Evolutionary conservation across 1,284 basidiomycete species (phyloP), one percentile per base, ranked within the genome.

Genomic region (Trametes polyzona): DNA sequence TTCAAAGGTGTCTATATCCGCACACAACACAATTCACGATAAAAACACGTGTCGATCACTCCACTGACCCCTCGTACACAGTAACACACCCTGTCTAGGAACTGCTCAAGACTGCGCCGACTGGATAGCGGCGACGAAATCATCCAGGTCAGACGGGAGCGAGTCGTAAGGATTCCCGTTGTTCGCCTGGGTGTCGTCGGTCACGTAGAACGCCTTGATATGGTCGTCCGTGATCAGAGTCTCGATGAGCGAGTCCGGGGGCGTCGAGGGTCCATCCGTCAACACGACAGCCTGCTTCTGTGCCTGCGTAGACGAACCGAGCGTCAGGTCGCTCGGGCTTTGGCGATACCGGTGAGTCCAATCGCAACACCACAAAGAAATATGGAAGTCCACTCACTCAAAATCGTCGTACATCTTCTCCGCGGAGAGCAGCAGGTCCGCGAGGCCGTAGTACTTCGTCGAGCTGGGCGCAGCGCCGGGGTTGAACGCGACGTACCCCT

Each of bases 121-220:
- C 24, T 44, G 41, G 1, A 67, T 41, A 21, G 54, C 58, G 8
- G 59, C 48, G 7, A 65, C 62, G 24, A 65, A 67, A 9, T 40
- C 51, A 47, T 59, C 58, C 2, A 62, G 55, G 36, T 64, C 58
- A 9, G 62, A 54, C 12, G 67, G 67, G 24, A 68, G 33, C 16
- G 48, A 57, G 40, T 65, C 64, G 44, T 68, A 68, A 5, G 67
- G 67, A 40, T 68, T 65, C 7, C 35, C 57, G 16, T 48, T 52
- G 37, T 58, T 62, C 11, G 60, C 63, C 33, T 67, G 59, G 3
- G 48, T 54, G 49, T 67, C 70, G n/a, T 69, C 70, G 7, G 75
- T 78, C n/a, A 78, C 74, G 68, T 66, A 70, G 12, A 75, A 65
- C 9, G 76, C 76, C 66, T 74, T 75, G 47, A 65, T 71, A 1